Percentiles rank a stretch among this genome's conserved stretches.
Evolutionary conservation across 2,329 filamentous ascomycete genomes (phyloP).

Genomic region (Rutstroemia sp.): DNA sequence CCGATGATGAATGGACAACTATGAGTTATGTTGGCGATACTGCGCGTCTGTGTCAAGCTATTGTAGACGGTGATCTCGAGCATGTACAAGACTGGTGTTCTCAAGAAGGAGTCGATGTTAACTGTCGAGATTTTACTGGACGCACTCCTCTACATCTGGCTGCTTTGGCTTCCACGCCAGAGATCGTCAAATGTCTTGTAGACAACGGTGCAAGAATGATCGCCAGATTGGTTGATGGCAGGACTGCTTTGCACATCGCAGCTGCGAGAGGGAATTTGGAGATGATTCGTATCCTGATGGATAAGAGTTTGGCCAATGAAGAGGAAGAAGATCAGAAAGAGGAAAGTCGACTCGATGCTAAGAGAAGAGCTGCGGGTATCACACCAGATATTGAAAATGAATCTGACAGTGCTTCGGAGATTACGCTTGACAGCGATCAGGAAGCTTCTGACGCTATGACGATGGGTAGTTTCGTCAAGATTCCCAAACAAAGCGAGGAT

Average conservation of each 20-base stretch:
- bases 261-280: slow-evolving; percentile 60
- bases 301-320: slow-evolving; percentile 68
- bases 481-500: slow-evolving; percentile 43
- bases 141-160: slow-evolving; percentile 74
- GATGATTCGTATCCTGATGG: slow-evolving; percentile 65
- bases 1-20: slow-evolving; percentile 78
- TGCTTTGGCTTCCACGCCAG: slow-evolving; percentile 56
- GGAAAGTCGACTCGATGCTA: slow-evolving; percentile 32
- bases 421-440: slow-evolving; percentile 22
- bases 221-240: slow-evolving; percentile 68
- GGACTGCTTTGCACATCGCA: slow-evolving; percentile 76
- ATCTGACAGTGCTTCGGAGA: slow-evolving; percentile 30
- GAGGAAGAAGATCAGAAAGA: slow-evolving; percentile 55
- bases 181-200: slow-evolving; percentile 65
- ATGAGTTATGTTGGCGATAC: slow-evolving; percentile 87
- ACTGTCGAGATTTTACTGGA: slow-evolving; percentile 71
- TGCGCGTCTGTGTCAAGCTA: slow-evolving; percentile 69
- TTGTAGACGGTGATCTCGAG: slow-evolving; percentile 65
- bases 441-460: slow-evolving; percentile 39
- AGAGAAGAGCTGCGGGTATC: slow-evolving; percentile 12
- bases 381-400: slow-evolving; percentile 31
- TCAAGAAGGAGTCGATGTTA: slow-evolving; percentile 62
- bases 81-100: slow-evolving; percentile 63
- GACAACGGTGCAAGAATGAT: slow-evolving; percentile 66
- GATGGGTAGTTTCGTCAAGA: slow-evolving; percentile 70